phyloP scores from a whole-genome alignment of 352 stramenopile genomes.

The Phytopythium vexans region DNA sequence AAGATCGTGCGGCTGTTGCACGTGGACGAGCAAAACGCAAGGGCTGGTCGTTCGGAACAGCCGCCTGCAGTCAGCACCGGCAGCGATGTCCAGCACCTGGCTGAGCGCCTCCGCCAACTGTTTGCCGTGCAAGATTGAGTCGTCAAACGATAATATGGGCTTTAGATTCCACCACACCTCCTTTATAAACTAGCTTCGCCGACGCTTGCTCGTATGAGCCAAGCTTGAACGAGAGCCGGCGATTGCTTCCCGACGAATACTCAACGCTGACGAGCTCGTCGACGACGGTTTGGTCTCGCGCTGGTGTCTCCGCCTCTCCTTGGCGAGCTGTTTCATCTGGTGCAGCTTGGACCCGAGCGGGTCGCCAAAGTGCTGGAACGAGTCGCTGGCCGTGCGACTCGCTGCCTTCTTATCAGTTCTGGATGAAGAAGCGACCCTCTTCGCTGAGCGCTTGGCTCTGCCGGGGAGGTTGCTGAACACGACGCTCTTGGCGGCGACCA shows the following conservation, averaged over 20 bases:
- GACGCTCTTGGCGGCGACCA: conserved; percentile 47
- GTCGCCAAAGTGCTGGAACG: conserved; percentile 70
- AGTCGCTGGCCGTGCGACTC: conserved; percentile 15
- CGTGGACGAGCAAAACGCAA: conserved; percentile 23
- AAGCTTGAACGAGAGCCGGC: no score
- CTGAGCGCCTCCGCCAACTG: conserved; percentile 11
- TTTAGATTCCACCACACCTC: no score
- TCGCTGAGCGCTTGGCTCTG: conserved; percentile 15
- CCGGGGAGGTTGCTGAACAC: conserved; percentile 53
- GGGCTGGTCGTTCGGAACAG: conserved; percentile 6
- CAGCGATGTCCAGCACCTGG: conserved; percentile 30
- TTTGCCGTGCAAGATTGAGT: conserved; percentile 1
- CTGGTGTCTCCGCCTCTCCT: background rate
- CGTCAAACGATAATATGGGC: background rate
- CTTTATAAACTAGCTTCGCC: no score
- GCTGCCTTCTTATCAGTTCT: background rate
- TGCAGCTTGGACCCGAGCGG: conserved; percentile 45
- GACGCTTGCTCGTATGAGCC: no score
- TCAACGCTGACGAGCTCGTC: no score
- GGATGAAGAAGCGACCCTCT: background rate
- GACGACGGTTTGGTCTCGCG: no score
- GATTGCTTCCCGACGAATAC: no score
- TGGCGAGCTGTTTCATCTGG: conserved; percentile 24
- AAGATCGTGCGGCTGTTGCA: conserved; percentile 62
- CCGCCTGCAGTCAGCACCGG: conserved; percentile 1